Base-by-base conservation (phyloP, 768 basidiomycete genomes). In the Hortiboletus flavorubellus region DNA sequence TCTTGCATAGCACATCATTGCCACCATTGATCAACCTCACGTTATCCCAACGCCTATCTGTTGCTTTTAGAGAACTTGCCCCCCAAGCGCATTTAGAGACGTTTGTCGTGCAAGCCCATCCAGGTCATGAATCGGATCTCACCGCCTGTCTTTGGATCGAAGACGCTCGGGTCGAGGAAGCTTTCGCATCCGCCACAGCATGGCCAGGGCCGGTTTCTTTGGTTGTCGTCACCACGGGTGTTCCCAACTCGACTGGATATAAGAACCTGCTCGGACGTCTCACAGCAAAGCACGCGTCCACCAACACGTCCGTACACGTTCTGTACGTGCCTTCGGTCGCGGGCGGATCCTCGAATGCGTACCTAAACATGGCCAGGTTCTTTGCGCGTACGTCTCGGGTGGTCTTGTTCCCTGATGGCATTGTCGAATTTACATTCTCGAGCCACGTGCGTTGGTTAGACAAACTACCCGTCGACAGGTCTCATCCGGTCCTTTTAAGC, bases 291-390 rank as follows among this genome's bases (percentile, higher is more conserved):
- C 33, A 48, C 23, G 35, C 54, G 30, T 39, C 67, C 38, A 51
- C 61, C 21, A 61, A 66, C 39, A 63, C 79, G 8, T 79, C 74
- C 12, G 59, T 79, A 12, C 83, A 86, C 61, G 54, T 85, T 21
- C 58, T 86, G 11, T 75, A 78, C 60, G 63, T 78, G 34, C 59
- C 65, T n/a, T 66, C 73, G 18, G 48, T 66, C n/a, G 64, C 67
- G 3, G 68, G 78, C 10, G 65, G 54, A 11, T 72, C 73, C 63
- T 76, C 80, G 14, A 86, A 86, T 56, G 63, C 72, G 16, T 83
- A 80, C 60, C 73, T 87, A 23, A 87, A 87, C 64, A 64, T 87
- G 33, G 86, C 85, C 2, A 75, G 84, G n/a, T 68, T 85, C 46
- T 80, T 85, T 63, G 75, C 85, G 8, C 72, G 59, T 10, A 82